Percentiles rank a stretch among this genome's conserved stretches.
Conservation (phyloP, 306 rosid genomes). For the Vigna unguiculata region DNA sequence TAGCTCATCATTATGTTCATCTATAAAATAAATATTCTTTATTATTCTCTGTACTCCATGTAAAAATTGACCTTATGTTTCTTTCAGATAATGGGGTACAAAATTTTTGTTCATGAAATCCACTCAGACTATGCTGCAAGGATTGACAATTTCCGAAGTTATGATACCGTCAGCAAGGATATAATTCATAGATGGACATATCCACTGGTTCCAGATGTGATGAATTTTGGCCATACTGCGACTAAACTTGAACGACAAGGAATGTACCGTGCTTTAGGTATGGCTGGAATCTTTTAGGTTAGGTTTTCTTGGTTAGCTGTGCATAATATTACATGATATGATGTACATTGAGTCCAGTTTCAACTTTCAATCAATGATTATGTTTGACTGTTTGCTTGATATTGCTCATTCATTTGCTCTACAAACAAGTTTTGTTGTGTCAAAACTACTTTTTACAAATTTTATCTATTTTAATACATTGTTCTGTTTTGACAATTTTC, state of each 20-base stretch:
- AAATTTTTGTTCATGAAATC: slow-evolving; percentile 91
- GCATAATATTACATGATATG: slow-evolving; percentile 19
- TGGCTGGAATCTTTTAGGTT: slow-evolving; percentile 35
- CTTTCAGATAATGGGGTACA: slow-evolving; percentile 96
- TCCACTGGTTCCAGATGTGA: slow-evolving; percentile 95
- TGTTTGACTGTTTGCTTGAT: slow-evolving; percentile 27
- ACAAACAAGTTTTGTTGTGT: slow-evolving; percentile 8
- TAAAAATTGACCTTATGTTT: slow-evolving; percentile 42
- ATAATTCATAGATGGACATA: slow-evolving; percentile 98
- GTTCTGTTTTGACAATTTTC: slow-evolving; percentile 43
- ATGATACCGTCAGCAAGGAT: slow-evolving; percentile 93
- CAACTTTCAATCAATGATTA: slow-evolving; percentile 24
- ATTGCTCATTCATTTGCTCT: slow-evolving; percentile 1
- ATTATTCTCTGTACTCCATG: slow-evolving; percentile 36
- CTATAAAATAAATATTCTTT: slow-evolving; percentile 12
- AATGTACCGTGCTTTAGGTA: slow-evolving; percentile 93
- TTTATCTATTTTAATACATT: background rate
- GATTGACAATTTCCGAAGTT: slow-evolving; percentile 95
- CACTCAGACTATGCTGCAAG: slow-evolving; percentile 94
- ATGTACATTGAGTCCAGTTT: slow-evolving; percentile 2
- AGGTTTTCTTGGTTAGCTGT: background rate
- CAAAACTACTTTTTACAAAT: slow-evolving; percentile 9
- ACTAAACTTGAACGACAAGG: slow-evolving; percentile 88
- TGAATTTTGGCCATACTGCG: slow-evolving; percentile 67
- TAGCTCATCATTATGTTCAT: slow-evolving; percentile 33